Evolutionary conservation across 2,329 filamentous ascomycete genomes (phyloP), one percentile per base, ranked within the genome.

Genomic region (Sodiomyces alkalinus): DNA sequence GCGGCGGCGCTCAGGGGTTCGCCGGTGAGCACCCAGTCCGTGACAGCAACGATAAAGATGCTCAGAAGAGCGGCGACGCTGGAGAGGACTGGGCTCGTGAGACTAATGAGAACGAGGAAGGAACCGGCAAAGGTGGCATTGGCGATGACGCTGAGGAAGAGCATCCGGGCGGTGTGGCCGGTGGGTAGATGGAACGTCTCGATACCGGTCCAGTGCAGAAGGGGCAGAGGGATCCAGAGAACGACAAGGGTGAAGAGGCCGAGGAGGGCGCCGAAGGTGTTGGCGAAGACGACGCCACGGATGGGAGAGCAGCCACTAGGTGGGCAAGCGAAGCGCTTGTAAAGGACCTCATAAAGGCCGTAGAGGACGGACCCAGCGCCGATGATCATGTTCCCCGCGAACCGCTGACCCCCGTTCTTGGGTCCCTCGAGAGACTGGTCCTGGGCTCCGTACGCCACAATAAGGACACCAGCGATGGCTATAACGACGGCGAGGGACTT

Each of bases 221-320:
- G 56, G 0, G 87, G 87, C 7, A 98, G 50, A 1, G 90, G 90
- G 26, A 96, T 72, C 90, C 90, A 98, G 4, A 98, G 68, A 6
- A 96, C 79, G 1, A 69, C 55, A 16, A 96, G 54, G 0, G 90
- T 98, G 49, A 96, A 94, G 6, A 62, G 44, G 3, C 90, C 90
- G 37, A 98, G 90, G 47, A 87, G 60, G 38, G 75, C 81, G 30
- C 83, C 90, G 45, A 96, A 90, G 0, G 80, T 78, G 49, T 92
- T 96, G 43, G 90, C 86, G 42, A 98, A 96, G 34, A 96, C 75
- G 64, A 92, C 90, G 41, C 85, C 86, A n/a, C 86, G 74, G n/a
- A 69, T 73, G 0, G 90, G 72, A 23, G 71, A 77, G 30, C 76
- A 80, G 27, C 85, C 86, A 40, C 94, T 86, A 0, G 90, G 90